Evolutionary conservation across 768 basidiomycete genomes (phyloP), one percentile per base, ranked within the genome.

Genomic region (Auriscalpium orientale): DNA sequence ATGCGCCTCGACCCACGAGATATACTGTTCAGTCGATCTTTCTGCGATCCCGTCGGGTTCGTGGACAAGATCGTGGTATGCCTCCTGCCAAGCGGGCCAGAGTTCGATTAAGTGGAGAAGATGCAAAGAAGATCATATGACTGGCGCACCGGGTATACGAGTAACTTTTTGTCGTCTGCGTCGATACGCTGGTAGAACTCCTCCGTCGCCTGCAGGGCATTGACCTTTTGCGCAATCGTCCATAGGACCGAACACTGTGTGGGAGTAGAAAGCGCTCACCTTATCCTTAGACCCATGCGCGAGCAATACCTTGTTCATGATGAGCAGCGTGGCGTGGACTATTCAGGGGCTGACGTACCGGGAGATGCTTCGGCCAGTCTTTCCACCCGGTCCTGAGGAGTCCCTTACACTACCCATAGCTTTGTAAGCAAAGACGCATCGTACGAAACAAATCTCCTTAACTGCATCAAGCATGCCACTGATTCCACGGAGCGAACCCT

Each of bases 11-110:
- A 56, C 55, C 78, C 85, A 91, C 1, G 75, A 57, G n/a, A 80
- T 68, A 54, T 82, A 74, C 56, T 83, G 80, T 10, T 81, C 75
- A 4, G 71, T 70, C 18, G 87, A 64, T 55, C 77, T 77, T 57
- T 88, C 83, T 59, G 79, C 77, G 16, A 88, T 79, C 1, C 81
- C 84, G 47, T 81, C 74, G 1, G 85, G 81, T 63, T 91, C 89
- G 57, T 87, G 84, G 33, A 84, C 81, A 20, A 91, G 72, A 65
- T 91, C 89, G 58, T 91, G 89, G 65, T 74, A 85, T 6, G 80
- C 86, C n/a, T 77, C 80, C 89, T 89, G 47, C 3, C 22, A 46
- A 13, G 8, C 34, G 40, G 22, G 12, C 36, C 50, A 28, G 28
- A 37, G 28, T 33, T 7, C 10, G 8, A 11, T 8, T 8, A 36